Base-by-base conservation (phyloP, 1,139 yeast genomes). In the Lodderomyces jiufengensis region DNA sequence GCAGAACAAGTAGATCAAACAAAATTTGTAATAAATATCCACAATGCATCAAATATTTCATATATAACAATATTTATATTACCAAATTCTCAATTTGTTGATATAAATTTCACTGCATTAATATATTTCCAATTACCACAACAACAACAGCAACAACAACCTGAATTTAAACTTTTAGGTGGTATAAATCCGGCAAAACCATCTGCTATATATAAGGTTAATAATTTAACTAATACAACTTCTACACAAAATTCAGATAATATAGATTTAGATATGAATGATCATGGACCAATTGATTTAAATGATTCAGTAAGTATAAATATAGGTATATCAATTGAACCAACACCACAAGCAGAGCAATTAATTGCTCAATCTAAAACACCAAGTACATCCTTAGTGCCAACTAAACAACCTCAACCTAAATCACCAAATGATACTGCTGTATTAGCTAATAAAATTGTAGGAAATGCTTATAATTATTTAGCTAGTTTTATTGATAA, bases 261-360 rank as follows among this genome's bases (percentile, higher is more conserved):
- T 18, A 66, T 61, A 11, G 53, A 59, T 35, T 57, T 61, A 20
- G 76, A 66, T 37, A 62, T 62, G 63, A 67, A 58, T 25, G 62
- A 59, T 14, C 5, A 6, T 13, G 29, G 29, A 5, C 37, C 36
- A 3, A 33, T 40, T 11, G 48, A 47, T 31, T 36, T 36, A 21
- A 68, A 59, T 28, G 63, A 52, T 33, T 52, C 52, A 2, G 52
- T 58, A 9, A 51, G 54, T 9, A 61, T 90, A 36, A 74, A 79
- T 11, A 79, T 92, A 4, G 99, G 98, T 0, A 85, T 92, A 9
- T 86, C 96, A 3, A 79, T 92, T 6, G 98, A 92, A 52, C 84
- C 95, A 0, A 69, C 74, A 0, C 61, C 58, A 0, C 76, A 70
- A 25, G 95, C 88, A 1, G 77, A 76, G 38, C 55, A 61, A 28